Evolutionary conservation across 345 rosid genomes (phyloP).

Genomic region (Noccaea caerulescens): DNA sequence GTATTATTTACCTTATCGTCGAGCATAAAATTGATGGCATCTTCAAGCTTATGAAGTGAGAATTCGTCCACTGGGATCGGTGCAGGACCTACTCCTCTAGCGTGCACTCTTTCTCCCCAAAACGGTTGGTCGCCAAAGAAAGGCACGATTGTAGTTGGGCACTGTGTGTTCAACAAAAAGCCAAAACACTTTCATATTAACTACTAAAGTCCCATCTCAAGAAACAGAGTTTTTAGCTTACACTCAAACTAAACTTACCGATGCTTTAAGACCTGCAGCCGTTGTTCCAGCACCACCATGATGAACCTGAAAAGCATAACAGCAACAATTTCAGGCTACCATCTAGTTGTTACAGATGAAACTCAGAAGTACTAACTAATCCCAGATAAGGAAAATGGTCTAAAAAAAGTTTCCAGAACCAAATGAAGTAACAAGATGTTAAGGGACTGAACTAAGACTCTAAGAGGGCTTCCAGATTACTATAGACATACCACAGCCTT

Average conservation of each 20-base stretch:
- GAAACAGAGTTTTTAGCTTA: not conserved
- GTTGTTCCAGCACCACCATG: slow-evolving; percentile 99
- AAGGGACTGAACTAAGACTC: not conserved
- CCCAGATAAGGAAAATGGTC: not conserved
- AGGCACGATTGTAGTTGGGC: slow-evolving; percentile 96
- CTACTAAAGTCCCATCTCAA: slow-evolving; percentile 2
- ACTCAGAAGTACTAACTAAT: not conserved
- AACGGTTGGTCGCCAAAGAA: slow-evolving; percentile 98
- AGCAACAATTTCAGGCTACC: slow-evolving; percentile 11
- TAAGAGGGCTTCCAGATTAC: not conserved
- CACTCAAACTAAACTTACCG: slow-evolving; percentile 51
- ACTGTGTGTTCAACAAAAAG: slow-evolving; percentile 50
- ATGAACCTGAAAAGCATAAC: slow-evolving; percentile 73
- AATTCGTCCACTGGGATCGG: slow-evolving; percentile 95
- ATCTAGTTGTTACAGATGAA: not conserved
- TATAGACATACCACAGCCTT: slow-evolving; percentile 90
- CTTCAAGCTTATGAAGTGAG: slow-evolving; percentile 73
- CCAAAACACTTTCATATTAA: slow-evolving; percentile 1
- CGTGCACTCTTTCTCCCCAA: slow-evolving; percentile 95
- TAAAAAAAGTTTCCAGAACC: not conserved
- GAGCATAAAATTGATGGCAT: slow-evolving; percentile 75
- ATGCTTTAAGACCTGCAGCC: slow-evolving; percentile 97
- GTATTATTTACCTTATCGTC: slow-evolving; percentile 54
- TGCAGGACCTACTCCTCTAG: slow-evolving; percentile 88
- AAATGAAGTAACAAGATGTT: not conserved